Conservation (phyloP, 2,329 filamentous ascomycete genomes). For the Dothidotthia symphoricarpi region DNA sequence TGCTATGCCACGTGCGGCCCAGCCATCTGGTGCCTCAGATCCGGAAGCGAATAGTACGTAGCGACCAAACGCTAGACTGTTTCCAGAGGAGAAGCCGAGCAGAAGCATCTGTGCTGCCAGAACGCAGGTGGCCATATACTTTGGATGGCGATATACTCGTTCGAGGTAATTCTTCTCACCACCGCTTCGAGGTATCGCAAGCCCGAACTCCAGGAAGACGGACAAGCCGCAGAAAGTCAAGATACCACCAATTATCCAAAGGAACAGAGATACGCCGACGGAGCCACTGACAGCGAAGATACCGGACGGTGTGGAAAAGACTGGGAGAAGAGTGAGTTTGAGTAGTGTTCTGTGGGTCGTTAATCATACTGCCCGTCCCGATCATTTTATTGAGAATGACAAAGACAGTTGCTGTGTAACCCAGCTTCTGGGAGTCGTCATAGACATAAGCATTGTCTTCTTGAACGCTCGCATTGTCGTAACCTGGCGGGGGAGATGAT, state of each 20-base stretch:
- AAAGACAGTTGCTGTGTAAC: conserved; percentile 36
- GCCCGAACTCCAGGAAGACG: conserved; percentile 63
- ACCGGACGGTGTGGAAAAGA: conserved; percentile 59
- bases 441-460: conserved; percentile 36
- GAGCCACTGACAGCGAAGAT: conserved; percentile 56
- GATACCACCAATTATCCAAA: conserved; percentile 55
- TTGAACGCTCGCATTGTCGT: conserved; percentile 27
- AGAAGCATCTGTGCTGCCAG: conserved; percentile 62
- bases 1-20: conserved; percentile 57
- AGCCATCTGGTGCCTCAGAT: conserved; percentile 50
- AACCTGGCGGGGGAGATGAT: conserved; percentile 14
- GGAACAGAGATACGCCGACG: conserved; percentile 54
- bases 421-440: conserved; percentile 34
- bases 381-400: conserved; percentile 39
- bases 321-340: conserved; percentile 5
- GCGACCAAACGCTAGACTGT: conserved; percentile 58
- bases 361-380: conserved; percentile 26
- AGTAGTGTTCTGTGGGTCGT: neutral
- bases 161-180: conserved; percentile 68
- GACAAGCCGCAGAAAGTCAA: conserved; percentile 60
- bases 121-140: conserved; percentile 59
- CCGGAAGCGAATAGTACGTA: conserved; percentile 59
- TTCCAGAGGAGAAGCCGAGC: conserved; percentile 60
- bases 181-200: conserved; percentile 61
- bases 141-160: conserved; percentile 59